Base-by-base conservation (phyloP, 768 basidiomycete species). In the Mycena haematopus region DNA sequence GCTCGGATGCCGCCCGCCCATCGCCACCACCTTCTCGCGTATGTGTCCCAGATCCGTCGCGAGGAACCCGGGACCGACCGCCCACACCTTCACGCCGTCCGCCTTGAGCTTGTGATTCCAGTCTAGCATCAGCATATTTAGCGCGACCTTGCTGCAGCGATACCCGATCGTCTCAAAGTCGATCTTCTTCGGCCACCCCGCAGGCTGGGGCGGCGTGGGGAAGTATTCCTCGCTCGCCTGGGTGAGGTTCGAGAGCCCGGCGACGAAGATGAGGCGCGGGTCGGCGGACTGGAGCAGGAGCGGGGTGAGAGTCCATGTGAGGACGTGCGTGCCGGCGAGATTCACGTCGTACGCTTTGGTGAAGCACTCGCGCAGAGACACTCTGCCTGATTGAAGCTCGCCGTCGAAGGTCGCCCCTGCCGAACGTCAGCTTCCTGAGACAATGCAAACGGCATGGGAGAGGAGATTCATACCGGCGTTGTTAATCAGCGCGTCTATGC, bases 101-200 rank as follows among this genome's bases (percentile, higher is more conserved):
- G 36, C 40, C 58, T 52, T 51, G 21, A 60, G n/a, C 31, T 52
- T 52, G 31, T 42, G 50, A 27, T 45, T 45, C 58, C 58, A 60
- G 22, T 60, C 58, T 17, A 51, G 51, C 58, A 60, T 60, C 15
- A 60, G 29, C 58, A 60, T 60, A n/a, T 60, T 60, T 40, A 60
- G 51, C 22, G 38, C 58, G 38, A 52, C 50, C 58, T 60, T 60
- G 38, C 21, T 33, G 50, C 50, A 51, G 19, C 58, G 58, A 21
- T 22, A 45, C 44, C 24, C 50, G 13, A 52, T 60, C 0, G 42
- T 60, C 49, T 51, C 49, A 38, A 51, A 52, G 27, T 14, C 24
- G 24, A 31, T 36, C 27, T 52, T n/a, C 38, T 38, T 52, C 35
- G 58, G 58, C 51, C 50, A 60, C 10, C 58, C 58, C 2, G 55